Evolutionary conservation across 140 eudicot genomes (phyloP).

Genomic region (Bidens hawaiensis): DNA sequence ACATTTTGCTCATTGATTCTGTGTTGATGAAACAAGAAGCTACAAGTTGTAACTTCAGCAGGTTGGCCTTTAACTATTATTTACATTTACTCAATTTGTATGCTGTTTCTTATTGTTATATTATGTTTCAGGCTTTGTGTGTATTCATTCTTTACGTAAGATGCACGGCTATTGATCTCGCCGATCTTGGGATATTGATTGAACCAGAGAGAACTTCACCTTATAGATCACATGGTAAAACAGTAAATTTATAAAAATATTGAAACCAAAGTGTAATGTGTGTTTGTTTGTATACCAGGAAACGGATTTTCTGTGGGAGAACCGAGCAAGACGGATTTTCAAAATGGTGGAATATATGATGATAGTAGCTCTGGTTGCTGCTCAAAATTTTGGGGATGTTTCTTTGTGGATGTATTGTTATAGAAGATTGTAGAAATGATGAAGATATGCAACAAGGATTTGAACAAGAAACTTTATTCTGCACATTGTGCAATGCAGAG

Average conservation of each 20-base stretch:
- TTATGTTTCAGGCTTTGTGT: constrained; percentile 61
- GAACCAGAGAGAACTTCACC: constrained; percentile 37
- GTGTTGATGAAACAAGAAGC: too few relatives aligned
- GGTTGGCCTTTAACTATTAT: constrained; percentile 10
- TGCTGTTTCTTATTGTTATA: constrained; percentile 3
- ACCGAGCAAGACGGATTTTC: constrained; percentile 45
- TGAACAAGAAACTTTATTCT: too few relatives aligned
- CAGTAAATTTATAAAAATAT: neutral
- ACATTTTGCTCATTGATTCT: too few relatives aligned
- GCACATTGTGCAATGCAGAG: constrained; percentile 93
- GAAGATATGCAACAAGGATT: constrained; percentile 52
- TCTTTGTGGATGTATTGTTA: constrained; percentile 71
- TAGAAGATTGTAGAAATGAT: constrained; percentile 75
- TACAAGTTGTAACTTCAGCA: too few relatives aligned
- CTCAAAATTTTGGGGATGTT: constrained; percentile 47
- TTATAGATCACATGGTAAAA: constrained; percentile 40
- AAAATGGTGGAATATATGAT: constrained; percentile 37
- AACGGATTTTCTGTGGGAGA: constrained; percentile 48
- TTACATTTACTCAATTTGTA: neutral
- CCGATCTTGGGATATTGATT: too few relatives aligned
- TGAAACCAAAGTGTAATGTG: neutral
- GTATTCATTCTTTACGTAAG: too few relatives aligned
- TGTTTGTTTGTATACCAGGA: constrained; percentile 24
- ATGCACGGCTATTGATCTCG: too few relatives aligned
- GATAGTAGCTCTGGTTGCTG: constrained; percentile 36